Evolutionary conservation across 192 early-diverging fungal species (phyloP).

Genomic region (Umbelopsis vinacea): DNA sequence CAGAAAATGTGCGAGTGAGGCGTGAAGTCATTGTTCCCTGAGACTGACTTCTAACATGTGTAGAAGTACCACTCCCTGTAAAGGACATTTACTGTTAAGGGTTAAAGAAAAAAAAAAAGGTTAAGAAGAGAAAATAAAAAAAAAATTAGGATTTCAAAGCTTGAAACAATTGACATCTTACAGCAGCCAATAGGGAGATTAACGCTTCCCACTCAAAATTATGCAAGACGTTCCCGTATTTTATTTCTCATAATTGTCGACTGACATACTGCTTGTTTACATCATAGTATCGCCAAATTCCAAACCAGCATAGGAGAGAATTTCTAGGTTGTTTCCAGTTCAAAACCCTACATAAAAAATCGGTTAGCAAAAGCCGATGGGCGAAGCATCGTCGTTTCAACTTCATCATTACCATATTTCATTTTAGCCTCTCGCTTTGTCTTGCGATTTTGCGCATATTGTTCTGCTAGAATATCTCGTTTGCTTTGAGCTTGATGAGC

Average conservation of each 20-base stretch:
- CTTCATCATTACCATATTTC: constrained; percentile 65
- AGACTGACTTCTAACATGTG: constrained; percentile 5
- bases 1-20: constrained; percentile 18
- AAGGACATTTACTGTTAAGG: constrained; percentile 11
- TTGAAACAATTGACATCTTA: constrained; percentile 5
- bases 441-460: constrained; percentile 60
- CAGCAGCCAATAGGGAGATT: constrained; percentile 15
- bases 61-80: constrained; percentile 6
- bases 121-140: background rate
- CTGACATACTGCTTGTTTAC: constrained; percentile 11
- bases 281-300: background rate
- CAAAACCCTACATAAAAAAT: constrained; percentile 15
- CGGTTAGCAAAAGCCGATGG: background rate
- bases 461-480: constrained; percentile 62
- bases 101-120: background rate
- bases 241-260: background rate
- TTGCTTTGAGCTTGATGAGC: constrained; percentile 75
- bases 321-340: background rate
- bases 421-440: constrained; percentile 68
- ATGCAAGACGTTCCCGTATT: background rate
- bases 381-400: background rate
- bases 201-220: background rate
- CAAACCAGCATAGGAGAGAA: background rate
- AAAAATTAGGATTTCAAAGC: background rate
- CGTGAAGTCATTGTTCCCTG: constrained; percentile 19